Base-by-base conservation (phyloP, 2,329 filamentous ascomycete species). In the Calonectria honghensis region DNA sequence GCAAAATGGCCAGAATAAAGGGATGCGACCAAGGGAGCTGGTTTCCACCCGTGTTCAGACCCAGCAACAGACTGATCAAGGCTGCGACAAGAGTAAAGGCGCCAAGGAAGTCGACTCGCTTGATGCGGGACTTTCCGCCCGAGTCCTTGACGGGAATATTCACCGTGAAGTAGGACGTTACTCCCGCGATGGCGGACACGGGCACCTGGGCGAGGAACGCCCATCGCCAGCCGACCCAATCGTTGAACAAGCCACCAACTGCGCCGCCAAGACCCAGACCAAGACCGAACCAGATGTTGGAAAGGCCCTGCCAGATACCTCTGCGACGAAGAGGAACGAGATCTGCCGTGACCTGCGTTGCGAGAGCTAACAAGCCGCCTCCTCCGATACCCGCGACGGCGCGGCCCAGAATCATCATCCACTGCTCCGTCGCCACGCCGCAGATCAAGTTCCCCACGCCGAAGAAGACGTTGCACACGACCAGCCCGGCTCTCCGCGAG, bases 391-490 rank as follows among this genome's bases (percentile, higher is more conserved):
- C 57, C 5, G 57, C 57, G 37, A 63, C 29, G 35, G 57, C 16
- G 35, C 57, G 57, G 11, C 57, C 57, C 37, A 63, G 27, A 41
- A 63, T 63, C 57, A 63, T 63, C n/a, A 29, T 63, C n/a, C 57
- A 27, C 24, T 63, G 35, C 37, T 18, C 10, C 35, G 57, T 63
- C 27, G 57, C 35, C 13, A 63, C 37, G 13, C 57, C 57, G 16
- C 57, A 63, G 11, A 63, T 63, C 24, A 63, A 27, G 18, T 63
- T 63, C 1, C 57, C 57, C 6, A 20, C 13, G 6, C 57, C 57
- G n/a, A 63, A 63, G 24, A 63, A 63, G 35, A 63, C 14, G n/a
- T 63, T 63, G 24, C 57, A 63, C 7, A 63, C 37, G 2, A 63
- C 37, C 13, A 63, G 32, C 6, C 57, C 57, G 9, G 57, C 57